Evolutionary conservation across 495 filamentous ascomycete species (phyloP).

Genomic region (Ramalina intermedia): DNA sequence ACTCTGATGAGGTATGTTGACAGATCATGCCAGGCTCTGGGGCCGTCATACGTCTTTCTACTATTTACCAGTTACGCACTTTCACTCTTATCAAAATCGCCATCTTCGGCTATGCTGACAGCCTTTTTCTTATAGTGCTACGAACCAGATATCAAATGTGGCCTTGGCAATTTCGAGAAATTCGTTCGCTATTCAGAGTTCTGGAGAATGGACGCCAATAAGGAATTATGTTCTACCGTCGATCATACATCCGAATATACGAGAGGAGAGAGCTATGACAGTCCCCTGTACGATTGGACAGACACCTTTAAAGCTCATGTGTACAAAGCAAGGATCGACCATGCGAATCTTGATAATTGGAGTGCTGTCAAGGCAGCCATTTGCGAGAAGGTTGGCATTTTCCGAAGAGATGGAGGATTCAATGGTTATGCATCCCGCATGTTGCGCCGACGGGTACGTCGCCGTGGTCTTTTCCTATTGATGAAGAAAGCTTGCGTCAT

Average conservation of each 20-base stretch:
- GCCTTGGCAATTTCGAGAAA: conserved; percentile 18
- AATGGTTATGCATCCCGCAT: background rate
- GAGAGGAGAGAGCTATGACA: conserved; percentile 7
- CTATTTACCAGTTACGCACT: too few species aligned
- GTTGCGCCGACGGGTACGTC: background rate
- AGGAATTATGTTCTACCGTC: too few species aligned
- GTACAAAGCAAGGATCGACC: background rate
- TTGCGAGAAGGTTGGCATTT: conserved; percentile 9
- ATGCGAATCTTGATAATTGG: conserved; percentile 11
- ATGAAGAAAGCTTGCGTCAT: too few species aligned
- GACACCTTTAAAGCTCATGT: background rate
- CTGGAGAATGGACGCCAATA: conserved; percentile 6
- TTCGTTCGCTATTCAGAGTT: conserved; percentile 23
- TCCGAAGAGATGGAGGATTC: background rate
- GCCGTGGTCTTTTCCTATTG: too few species aligned
- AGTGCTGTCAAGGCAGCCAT: conserved; percentile 5
- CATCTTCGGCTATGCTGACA: too few species aligned
- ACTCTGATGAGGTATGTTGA: too few species aligned
- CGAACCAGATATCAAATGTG: conserved; percentile 12
- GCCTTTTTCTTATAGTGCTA: background rate
- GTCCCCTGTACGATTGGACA: conserved; percentile 19
- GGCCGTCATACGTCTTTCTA: too few species aligned
- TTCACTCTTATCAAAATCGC: too few species aligned
- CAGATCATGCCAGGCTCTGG: too few species aligned
- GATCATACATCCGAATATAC: too few species aligned